These are phyloP conservation scores for Collybiopsis confluens DNA, from an alignment of 768 basidiomycete species.

Conservation along the genomic window DNA sequence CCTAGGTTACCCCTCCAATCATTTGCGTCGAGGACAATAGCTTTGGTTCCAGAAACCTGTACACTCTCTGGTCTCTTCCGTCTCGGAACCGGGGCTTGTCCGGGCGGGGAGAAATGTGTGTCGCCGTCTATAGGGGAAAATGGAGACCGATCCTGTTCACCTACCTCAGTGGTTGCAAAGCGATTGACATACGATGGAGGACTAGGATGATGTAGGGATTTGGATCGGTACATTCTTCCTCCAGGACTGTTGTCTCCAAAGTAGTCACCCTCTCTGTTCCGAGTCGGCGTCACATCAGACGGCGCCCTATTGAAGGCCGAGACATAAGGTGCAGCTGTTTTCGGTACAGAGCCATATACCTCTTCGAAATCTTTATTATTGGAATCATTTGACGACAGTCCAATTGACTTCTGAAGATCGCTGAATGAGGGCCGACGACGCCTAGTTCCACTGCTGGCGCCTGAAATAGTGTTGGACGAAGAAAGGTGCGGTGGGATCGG, in stretches of 20 bases:
- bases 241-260: conserved; percentile 19
- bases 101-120: background rate
- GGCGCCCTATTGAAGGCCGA: conserved; percentile 11
- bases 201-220: conserved; percentile 47
- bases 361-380: conserved; percentile 5
- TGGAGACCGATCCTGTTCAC: conserved; percentile 1
- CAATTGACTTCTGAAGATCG: background rate
- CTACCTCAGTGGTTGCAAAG: background rate
- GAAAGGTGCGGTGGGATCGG: conserved; percentile 7
- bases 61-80: conserved; percentile 62
- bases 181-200: conserved; percentile 30
- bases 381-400: background rate
- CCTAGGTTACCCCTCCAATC: background rate
- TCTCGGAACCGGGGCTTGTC: conserved; percentile 34
- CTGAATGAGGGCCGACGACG: conserved; percentile 6
- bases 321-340: conserved; percentile 13
- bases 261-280: background rate
- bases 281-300: background rate
- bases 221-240: conserved; percentile 45
- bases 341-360: conserved; percentile 12
- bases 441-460: background rate
- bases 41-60: conserved; percentile 32
- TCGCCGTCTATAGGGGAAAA: conserved; percentile 3
- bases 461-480: conserved; percentile 5
- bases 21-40: background rate